Percentiles rank a stretch among this genome's conserved stretches.
phyloP scores from a whole-genome alignment of 2,329 filamentous ascomycete species.

The Aureobasidium musti region DNA sequence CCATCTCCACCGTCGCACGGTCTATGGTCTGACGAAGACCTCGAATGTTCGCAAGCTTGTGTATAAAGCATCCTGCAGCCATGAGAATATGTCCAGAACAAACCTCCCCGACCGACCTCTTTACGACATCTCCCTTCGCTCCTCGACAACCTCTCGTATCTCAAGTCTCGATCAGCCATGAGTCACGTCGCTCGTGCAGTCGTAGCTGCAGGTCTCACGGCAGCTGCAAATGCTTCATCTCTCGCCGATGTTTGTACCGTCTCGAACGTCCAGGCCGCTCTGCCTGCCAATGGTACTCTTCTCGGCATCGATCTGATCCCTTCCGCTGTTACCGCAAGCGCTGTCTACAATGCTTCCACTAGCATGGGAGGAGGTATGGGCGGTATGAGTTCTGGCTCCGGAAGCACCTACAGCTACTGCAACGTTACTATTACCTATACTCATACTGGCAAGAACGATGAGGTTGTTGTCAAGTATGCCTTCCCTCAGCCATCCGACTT shows the following conservation, averaged over 20 bases:
- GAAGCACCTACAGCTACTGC: slow-evolving; percentile 36
- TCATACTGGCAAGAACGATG: slow-evolving; percentile 44
- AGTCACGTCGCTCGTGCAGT: slow-evolving; percentile 13
- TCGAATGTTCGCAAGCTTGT: neutral
- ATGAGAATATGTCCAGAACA: neutral
- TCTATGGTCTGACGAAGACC: neutral
- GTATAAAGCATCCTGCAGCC: neutral
- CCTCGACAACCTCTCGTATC: too few species aligned
- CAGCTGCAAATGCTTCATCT: slow-evolving; percentile 18
- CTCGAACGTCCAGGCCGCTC: slow-evolving; percentile 30
- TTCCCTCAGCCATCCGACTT: slow-evolving; percentile 48
- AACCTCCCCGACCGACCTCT: neutral
- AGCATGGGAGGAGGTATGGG: slow-evolving; percentile 3
- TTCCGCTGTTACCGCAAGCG: slow-evolving; percentile 43
- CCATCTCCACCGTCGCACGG: neutral
- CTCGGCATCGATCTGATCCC: slow-evolving; percentile 44
- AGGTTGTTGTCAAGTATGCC: slow-evolving; percentile 46
- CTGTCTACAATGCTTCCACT: slow-evolving; percentile 39
- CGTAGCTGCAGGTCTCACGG: slow-evolving; percentile 9
- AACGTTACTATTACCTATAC: slow-evolving; percentile 42
- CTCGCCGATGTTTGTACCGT: slow-evolving; percentile 32
- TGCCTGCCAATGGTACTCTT: slow-evolving; percentile 31
- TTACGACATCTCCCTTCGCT: neutral
- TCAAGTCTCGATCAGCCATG: neutral
- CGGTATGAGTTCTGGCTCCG: neutral